A percentile compares a stretch with the other conserved stretches of the same genome.
phyloP scores from a whole-genome alignment of 352 stramenopile genomes.

The Pythium inflatum region DNA sequence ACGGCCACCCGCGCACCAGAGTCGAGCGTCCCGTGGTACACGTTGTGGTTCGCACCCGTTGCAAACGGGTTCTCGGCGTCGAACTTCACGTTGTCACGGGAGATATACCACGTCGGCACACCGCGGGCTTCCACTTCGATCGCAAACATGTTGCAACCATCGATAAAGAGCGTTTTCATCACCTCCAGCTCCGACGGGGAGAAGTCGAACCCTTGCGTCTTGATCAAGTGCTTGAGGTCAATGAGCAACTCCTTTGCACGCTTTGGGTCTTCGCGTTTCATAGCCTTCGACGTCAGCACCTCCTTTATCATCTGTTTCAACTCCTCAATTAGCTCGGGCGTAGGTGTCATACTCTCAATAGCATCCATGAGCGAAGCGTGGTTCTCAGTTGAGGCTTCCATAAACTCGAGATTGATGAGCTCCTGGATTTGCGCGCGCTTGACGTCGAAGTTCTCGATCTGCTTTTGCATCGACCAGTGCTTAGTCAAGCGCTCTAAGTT shows the following conservation, averaged over 20 bases:
- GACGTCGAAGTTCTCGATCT: constrained; percentile 4
- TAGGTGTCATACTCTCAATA: neutral
- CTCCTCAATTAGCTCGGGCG: neutral
- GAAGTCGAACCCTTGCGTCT: constrained; percentile 1
- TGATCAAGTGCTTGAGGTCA: constrained; percentile 30
- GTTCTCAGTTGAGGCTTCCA: constrained; percentile 5
- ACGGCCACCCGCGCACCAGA: constrained; percentile 31
- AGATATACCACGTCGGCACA: constrained; percentile 31
- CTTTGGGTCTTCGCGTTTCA: neutral
- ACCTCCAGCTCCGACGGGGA: neutral
- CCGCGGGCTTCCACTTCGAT: neutral
- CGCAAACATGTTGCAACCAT: neutral
- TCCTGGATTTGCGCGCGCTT: neutral
- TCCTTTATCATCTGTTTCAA: too few relatives aligned
- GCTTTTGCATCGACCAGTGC: neutral
- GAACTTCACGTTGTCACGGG: constrained; percentile 23
- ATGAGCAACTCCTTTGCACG: neutral
- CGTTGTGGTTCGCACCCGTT: constrained; percentile 14
- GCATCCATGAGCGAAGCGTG: neutral
- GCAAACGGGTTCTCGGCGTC: constrained; percentile 26
- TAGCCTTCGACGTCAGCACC: neutral
- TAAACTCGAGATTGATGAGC: constrained; percentile 9
- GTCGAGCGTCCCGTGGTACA: constrained; percentile 29
- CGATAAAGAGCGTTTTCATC: constrained; percentile 10
- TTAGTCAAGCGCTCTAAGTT: neutral